Evolutionary conservation across 495 filamentous ascomycete species (phyloP), one percentile per base, ranked within the genome.

Genomic region (Pseudotulostoma volvatum): DNA sequence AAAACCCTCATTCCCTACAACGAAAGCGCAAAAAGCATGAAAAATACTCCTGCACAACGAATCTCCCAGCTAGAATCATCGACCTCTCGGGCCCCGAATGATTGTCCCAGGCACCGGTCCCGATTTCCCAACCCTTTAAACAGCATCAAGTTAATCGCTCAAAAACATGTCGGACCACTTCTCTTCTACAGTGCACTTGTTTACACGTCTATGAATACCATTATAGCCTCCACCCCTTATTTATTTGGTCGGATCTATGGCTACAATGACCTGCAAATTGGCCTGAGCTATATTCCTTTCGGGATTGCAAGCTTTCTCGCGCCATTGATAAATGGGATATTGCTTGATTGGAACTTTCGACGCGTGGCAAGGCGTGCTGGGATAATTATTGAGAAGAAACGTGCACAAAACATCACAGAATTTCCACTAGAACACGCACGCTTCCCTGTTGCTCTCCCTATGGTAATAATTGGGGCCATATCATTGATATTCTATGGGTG

Each of bases 311-410:
- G 88, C 37, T 84, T 81, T 35, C 75, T 93, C 36, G 90, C 85
- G 42, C 82, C 84, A 30, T 77, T 93, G 43, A 76, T 82, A 44
- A 84, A 86, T 52, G 88, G 88, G 43, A 84, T 88, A 55, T 32
- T 68, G 1, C 47, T 73, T 1, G 66, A 72, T 41, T 65, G 62
- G 59, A 65, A 70, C 36, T 70, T 63, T 39, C 50, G 59, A 8
- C 56, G 59, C 9, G 41, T 52, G 18, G 51, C 51, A 13, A 44
- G 38, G 30, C 11, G 36, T 14, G 37, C 41, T 11, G 66, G 65
- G 1, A 38, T 74, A 15, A 52, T 48, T 9, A 55, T 70, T 17
- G 60, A 70, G 19, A 54, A 53, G 33, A 60, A 57, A 34, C 57
- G 60, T 9, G 61, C 59, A 32, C 52, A 63, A 9, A 54, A 63